Percentiles rank a stretch among this genome's conserved stretches.
phyloP scores from a whole-genome alignment of 2,329 filamentous ascomycete species.

The Cladosporium sp. region DNA sequence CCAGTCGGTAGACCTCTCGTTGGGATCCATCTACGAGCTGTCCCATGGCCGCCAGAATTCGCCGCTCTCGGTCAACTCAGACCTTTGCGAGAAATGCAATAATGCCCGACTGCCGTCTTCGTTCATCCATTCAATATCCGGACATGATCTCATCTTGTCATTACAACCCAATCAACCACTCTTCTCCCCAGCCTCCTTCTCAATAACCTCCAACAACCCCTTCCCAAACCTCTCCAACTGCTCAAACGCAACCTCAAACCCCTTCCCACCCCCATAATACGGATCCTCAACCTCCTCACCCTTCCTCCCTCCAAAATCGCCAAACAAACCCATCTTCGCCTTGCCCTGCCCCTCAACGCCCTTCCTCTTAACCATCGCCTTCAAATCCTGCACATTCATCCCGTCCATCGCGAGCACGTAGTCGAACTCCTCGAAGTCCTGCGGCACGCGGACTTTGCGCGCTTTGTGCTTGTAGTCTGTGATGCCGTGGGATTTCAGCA shows the following conservation, averaged over 20 bases:
- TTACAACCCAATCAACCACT: not conserved
- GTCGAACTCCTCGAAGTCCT: slow-evolving; percentile 83
- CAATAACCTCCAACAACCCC: slow-evolving; percentile 70
- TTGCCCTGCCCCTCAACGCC: slow-evolving; percentile 51
- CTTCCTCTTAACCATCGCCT: slow-evolving; percentile 58
- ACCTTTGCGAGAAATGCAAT: not conserved
- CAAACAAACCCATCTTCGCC: slow-evolving; percentile 65
- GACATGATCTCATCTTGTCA: not conserved
- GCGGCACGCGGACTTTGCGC: slow-evolving; percentile 65
- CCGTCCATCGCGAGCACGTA: slow-evolving; percentile 96
- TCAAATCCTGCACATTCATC: slow-evolving; percentile 73
- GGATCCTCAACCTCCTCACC: slow-evolving; percentile 81
- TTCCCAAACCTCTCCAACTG: slow-evolving; percentile 76
- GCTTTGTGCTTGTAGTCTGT: slow-evolving; percentile 75
- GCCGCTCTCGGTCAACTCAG: not conserved
- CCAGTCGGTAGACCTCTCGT: not conserved
- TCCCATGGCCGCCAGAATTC: not conserved
- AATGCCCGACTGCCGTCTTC: not conserved
- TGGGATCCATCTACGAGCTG: no score
- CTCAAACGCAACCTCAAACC: slow-evolving; percentile 84
- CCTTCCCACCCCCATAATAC: slow-evolving; percentile 84
- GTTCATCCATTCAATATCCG: not conserved
- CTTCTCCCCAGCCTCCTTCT: slow-evolving; percentile 34
- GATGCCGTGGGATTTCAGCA: slow-evolving; percentile 73
- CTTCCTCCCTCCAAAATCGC: slow-evolving; percentile 68